These are phyloP conservation scores for Candida dubliniensis DNA, from an alignment of 1,139 yeast genomes.

Conservation along the genomic window DNA sequence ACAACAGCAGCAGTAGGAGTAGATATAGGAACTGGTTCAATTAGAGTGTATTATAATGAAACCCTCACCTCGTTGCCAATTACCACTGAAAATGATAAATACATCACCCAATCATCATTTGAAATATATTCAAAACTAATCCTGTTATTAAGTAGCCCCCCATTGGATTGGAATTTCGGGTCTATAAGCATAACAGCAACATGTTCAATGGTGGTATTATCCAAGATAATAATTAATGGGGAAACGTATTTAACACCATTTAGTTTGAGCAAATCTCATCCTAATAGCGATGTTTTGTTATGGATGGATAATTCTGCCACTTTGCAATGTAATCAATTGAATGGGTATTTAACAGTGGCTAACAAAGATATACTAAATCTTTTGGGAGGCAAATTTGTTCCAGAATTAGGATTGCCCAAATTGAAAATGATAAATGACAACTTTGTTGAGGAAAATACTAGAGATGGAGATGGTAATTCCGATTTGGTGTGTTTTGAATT, in stretches of 20 bases:
- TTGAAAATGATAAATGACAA: slow-evolving; percentile 33
- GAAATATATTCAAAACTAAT: slow-evolving; percentile 30
- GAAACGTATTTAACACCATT: slow-evolving; percentile 23
- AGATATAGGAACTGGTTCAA: slow-evolving; percentile 56
- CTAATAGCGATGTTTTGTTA: slow-evolving; percentile 44
- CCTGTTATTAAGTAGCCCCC: slow-evolving; percentile 6
- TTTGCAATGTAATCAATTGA: slow-evolving; percentile 33
- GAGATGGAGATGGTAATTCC: slow-evolving; percentile 12
- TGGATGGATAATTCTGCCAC: slow-evolving; percentile 61
- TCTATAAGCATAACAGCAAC: slow-evolving; percentile 46
- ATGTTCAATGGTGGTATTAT: slow-evolving; percentile 52
- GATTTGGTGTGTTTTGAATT: slow-evolving; percentile 48
- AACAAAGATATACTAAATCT: slow-evolving; percentile 15
- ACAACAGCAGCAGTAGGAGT: slow-evolving; percentile 34
- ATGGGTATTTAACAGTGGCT: slow-evolving; percentile 17
- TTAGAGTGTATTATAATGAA: slow-evolving; percentile 25
- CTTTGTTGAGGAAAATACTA: slow-evolving; percentile 12
- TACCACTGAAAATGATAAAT: slow-evolving; percentile 12
- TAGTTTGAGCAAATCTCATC: slow-evolving; percentile 15
- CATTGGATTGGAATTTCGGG: slow-evolving; percentile 6
- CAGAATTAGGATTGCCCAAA: slow-evolving; percentile 61
- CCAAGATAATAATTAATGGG: slow-evolving; percentile 14
- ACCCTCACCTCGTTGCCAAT: slow-evolving; percentile 7
- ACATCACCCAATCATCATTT: slow-evolving; percentile 43
- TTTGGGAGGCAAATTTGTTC: slow-evolving; percentile 49